phyloP scores from a whole-genome alignment of 495 filamentous ascomycete genomes.

The Hypoxylon fragiforme region DNA sequence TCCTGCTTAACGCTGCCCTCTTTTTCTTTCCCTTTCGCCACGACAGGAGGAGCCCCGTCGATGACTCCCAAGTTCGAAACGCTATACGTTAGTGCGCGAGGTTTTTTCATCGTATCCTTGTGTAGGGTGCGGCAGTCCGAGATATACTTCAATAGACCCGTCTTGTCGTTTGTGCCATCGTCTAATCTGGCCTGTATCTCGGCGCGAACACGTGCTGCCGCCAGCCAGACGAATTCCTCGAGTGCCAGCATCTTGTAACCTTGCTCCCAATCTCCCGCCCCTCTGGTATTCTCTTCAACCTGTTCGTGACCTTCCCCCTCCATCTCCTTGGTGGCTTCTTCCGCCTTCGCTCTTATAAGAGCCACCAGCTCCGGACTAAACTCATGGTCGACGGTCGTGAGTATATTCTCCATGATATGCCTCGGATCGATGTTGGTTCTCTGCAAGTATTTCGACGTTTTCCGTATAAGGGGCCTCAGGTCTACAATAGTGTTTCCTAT shows the following conservation, averaged over 20 bases:
- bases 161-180: conserved; percentile 38
- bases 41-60: conserved; percentile 4
- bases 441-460: neutral
- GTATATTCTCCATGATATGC: conserved; percentile 35
- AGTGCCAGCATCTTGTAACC: conserved; percentile 1
- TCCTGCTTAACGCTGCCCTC: neutral
- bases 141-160: conserved; percentile 38
- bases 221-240: conserved; percentile 33
- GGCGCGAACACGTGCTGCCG: conserved; percentile 28
- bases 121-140: conserved; percentile 37
- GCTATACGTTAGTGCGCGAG: conserved; percentile 33
- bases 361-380: conserved; percentile 24
- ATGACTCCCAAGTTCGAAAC: conserved; percentile 43
- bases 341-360: conserved; percentile 9
- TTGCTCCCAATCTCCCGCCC: neutral
- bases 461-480: conserved; percentile 33
- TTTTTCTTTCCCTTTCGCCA: neutral
- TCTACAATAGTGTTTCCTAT: conserved; percentile 37
- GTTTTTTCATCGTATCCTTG: conserved; percentile 33
- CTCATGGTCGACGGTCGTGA: conserved; percentile 31
- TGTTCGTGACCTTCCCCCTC: neutral
- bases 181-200: conserved; percentile 21
- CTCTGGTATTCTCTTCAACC: too few species aligned
- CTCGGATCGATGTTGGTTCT: conserved; percentile 3
- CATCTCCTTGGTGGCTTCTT: neutral